phyloP scores from a whole-genome alignment of 2,329 filamentous ascomycete genomes.

The Alternaria infectoria region DNA sequence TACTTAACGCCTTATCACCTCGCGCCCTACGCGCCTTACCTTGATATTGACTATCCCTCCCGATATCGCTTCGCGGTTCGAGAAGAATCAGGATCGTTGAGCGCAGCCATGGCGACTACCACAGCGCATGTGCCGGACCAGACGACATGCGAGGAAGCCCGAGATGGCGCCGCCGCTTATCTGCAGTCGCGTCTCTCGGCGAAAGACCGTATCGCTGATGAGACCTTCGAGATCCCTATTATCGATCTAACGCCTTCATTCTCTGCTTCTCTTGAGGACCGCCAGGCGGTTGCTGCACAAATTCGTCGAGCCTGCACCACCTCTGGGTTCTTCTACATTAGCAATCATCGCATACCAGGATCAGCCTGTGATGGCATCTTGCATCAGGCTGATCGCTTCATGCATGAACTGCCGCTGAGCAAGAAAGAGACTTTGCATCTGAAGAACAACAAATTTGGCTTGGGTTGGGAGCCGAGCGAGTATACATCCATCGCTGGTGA shows the following conservation, averaged over 20 bases:
- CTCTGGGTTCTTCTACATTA: constrained; percentile 53
- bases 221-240: constrained; percentile 44
- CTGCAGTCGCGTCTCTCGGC: constrained; percentile 41
- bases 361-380: constrained; percentile 40
- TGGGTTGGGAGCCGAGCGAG: constrained; percentile 52
- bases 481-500: constrained; percentile 51
- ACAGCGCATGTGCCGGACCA: constrained; percentile 34
- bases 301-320: constrained; percentile 49
- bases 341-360: constrained; percentile 44
- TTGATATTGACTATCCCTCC: background rate
- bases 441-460: constrained; percentile 47
- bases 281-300: constrained; percentile 47
- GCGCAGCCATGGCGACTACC: background rate
- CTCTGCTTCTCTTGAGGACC: constrained; percentile 36
- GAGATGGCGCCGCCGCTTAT: constrained; percentile 44
- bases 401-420: constrained; percentile 36
- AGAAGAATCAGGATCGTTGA: background rate
- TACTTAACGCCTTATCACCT: constrained; percentile 1
- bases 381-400: constrained; percentile 47
- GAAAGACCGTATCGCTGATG: constrained; percentile 16
- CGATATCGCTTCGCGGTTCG: background rate
- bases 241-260: constrained; percentile 50
- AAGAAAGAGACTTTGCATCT: constrained; percentile 51
- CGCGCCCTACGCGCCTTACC: background rate
- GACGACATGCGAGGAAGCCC: constrained; percentile 40